phyloP scores from a whole-genome alignment of 495 filamentous ascomycete species.

The Rhizodiscina lignyota region DNA sequence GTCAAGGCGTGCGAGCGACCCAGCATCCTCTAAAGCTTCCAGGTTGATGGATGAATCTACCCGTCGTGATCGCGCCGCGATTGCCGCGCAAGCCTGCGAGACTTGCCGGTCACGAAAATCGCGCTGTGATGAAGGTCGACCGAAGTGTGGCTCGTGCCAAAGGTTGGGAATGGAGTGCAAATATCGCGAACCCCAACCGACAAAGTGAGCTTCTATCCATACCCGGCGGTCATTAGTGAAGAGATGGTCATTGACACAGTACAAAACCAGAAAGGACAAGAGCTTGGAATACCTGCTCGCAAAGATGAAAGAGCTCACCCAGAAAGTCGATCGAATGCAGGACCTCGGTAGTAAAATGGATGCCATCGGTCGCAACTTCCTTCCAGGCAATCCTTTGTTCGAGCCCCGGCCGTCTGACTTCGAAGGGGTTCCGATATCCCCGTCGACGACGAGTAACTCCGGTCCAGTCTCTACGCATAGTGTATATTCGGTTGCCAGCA shows the following conservation, averaged over 20 bases:
- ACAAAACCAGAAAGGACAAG: conserved; percentile 36
- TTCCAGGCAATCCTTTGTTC: conserved; percentile 1
- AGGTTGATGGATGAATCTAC: conserved; percentile 6
- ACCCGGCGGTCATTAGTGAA: no score
- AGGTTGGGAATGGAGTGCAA: conserved; percentile 36
- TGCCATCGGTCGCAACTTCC: conserved; percentile 3
- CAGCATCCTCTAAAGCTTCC: neutral
- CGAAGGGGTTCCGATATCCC: no score
- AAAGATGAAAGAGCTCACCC: neutral
- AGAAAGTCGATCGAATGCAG: no score
- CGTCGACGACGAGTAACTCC: no score
- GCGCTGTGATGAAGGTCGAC: conserved; percentile 18
- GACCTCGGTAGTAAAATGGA: conserved; percentile 15
- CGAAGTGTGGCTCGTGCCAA: conserved; percentile 17
- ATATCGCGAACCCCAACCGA: conserved; percentile 44
- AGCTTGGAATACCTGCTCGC: conserved; percentile 38
- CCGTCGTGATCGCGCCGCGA: conserved; percentile 16
- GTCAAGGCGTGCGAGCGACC: neutral
- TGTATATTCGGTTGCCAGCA: no score
- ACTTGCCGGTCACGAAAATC: conserved; percentile 19
- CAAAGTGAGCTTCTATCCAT: conserved; percentile 38
- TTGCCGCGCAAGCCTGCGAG: conserved; percentile 20
- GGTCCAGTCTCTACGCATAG: no score
- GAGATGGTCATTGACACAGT: no score
- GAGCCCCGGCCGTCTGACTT: conserved; percentile 1